A percentile compares a stretch with the other conserved stretches of the same genome.
phyloP scores from a whole-genome alignment of 768 basidiomycete genomes.

The Mycena leptocephala region DNA sequence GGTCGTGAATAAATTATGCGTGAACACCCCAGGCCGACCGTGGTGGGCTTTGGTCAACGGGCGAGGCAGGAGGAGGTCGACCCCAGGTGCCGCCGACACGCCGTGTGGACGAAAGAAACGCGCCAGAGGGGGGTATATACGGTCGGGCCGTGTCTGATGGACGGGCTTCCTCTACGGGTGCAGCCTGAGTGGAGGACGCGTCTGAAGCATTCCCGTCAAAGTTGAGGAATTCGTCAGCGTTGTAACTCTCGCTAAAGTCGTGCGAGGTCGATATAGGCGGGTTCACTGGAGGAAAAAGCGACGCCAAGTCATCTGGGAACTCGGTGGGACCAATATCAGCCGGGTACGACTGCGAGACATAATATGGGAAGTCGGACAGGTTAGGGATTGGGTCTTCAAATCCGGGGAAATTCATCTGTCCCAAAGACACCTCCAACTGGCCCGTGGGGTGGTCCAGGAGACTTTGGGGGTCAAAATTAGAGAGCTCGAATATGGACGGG shows the following conservation, averaged over 20 bases:
- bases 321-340: conserved; percentile 13
- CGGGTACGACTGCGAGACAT: conserved; percentile 23
- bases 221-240: conserved; percentile 58
- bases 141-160: conserved; percentile 34
- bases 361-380: conserved; percentile 40
- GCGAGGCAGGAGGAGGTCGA: conserved; percentile 32
- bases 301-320: conserved; percentile 34
- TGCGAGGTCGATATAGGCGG: conserved; percentile 36
- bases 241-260: conserved; percentile 35
- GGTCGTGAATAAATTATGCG: conserved; percentile 35
- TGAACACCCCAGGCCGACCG: conserved; percentile 45
- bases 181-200: conserved; percentile 15
- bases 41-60: conserved; percentile 48
- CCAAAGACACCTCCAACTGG: conserved; percentile 56
- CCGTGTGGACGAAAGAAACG: conserved; percentile 63
- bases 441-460: conserved; percentile 53
- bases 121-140: conserved; percentile 73
- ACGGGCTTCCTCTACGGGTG: conserved; percentile 31
- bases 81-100: conserved; percentile 71
- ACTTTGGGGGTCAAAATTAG: conserved; percentile 48
- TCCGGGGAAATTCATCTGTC: conserved; percentile 36
- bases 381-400: conserved; percentile 40
- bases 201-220: conserved; percentile 41
- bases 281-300: conserved; percentile 41
- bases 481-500: conserved; percentile 54